Conservation (phyloP, 2,329 filamentous ascomycete species). For the Neophaeococcomyces aloes region DNA sequence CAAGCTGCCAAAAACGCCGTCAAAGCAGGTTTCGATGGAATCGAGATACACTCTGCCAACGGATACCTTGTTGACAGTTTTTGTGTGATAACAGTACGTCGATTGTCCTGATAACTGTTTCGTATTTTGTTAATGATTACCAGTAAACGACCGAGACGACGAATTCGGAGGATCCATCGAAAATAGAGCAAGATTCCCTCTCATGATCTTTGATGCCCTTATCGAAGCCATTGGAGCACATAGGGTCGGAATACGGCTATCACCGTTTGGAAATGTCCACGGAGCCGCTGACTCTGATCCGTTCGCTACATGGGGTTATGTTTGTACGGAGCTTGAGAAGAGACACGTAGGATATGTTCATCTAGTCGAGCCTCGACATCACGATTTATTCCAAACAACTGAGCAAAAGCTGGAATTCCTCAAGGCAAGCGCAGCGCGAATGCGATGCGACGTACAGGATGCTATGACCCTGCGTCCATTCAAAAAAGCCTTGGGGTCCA, state of each 20-base stretch:
- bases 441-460: too few species aligned
- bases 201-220: conserved; percentile 41
- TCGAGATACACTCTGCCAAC: conserved; percentile 44
- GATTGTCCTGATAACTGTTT: too few species aligned
- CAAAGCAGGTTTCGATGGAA: conserved; percentile 44
- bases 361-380: conserved; percentile 47
- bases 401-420: too few species aligned
- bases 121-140: conserved; percentile 43
- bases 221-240: conserved; percentile 36
- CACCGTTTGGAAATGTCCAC: conserved; percentile 30
- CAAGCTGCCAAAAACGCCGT: conserved; percentile 42
- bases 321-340: conserved; percentile 42
- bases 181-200: conserved; percentile 42
- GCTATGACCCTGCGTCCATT: too few species aligned
- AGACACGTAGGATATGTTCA: conserved; percentile 52
- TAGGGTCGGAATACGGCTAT: conserved; percentile 36
- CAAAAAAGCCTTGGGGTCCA: conserved; percentile 35
- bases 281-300: conserved; percentile 51
- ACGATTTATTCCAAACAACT: conserved; percentile 22
- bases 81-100: too few species aligned
- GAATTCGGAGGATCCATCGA: conserved; percentile 42
- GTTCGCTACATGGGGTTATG: conserved; percentile 51
- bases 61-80: conserved; percentile 44
- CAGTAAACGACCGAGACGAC: conserved; percentile 40
- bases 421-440: too few species aligned